Base-by-base conservation (phyloP, 2,329 filamentous ascomycete species). In the Diaporthe citri region DNA sequence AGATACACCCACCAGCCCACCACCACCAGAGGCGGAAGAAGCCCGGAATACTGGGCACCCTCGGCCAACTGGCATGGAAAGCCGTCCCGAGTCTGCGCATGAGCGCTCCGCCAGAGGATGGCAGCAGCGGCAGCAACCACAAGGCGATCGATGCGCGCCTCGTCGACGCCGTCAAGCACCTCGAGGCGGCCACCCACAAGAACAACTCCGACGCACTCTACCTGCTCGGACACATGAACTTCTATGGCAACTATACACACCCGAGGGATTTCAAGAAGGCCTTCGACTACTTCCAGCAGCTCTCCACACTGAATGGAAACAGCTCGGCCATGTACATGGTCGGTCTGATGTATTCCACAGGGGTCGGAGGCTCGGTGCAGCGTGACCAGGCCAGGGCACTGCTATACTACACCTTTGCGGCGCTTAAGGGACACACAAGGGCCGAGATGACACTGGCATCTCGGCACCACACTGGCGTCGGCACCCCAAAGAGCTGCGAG, bases 381-480 rank as follows among this genome's bases (percentile, higher is more conserved):
- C 90, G 91, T 57, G 94, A 99, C 80, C 97, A 98, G 84, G 96
- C 96, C 15, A 96, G 95, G 84, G 95, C 97, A 4, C 88, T 98
- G 79, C 87, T 98, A 55, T 98, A 98, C 83, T 96, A 99, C 83
- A 97, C 95, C 0, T 97, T 98, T 82, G 96, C 97, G 0, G 97
- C 97, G 0, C 89, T 95, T 78, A 91, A 91, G 72, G 96, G 95
- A 28, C 92, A 98, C 81, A 93, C 93, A 22, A 90, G 93, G 73
- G 96, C 96, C 8, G 93, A 98, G 84, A 98, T 99, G 97, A 96
- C 96, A 0, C 89, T 97, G 8, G 97, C 93, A 4, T 97, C 95
- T 80, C 92, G 97, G 66, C 92, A 98, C 81, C 92, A 97, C 78
- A 90, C 91, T 34, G 97, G 96, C 4, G 95, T 99, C 76, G 95